A percentile compares a stretch with the other conserved stretches of the same genome.
phyloP scores from a whole-genome alignment of 1,284 basidiomycete genomes.

The Melampsora occidentalis region DNA sequence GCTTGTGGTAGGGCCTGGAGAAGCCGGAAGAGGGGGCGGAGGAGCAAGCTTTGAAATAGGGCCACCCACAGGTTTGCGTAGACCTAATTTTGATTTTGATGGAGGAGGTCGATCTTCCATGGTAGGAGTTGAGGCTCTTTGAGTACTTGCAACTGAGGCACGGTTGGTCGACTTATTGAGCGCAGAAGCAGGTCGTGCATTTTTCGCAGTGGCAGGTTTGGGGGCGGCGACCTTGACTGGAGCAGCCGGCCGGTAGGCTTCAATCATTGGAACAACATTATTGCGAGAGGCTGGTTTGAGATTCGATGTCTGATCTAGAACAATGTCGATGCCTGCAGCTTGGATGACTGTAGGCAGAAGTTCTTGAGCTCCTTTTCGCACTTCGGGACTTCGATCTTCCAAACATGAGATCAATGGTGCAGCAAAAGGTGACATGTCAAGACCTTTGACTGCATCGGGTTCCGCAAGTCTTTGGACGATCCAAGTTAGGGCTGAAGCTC shows the following conservation, averaged over 20 bases:
- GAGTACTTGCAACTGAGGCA: conserved; percentile 43
- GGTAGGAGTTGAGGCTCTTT: conserved; percentile 51
- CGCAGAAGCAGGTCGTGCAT: conserved; percentile 47
- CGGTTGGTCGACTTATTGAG: conserved; percentile 18
- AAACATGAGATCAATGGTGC: conserved; percentile 72
- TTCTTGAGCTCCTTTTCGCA: conserved; percentile 83
- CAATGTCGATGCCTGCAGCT: conserved; percentile 75
- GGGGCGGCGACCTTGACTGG: conserved; percentile 43
- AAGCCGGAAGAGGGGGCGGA: conserved; percentile 50
- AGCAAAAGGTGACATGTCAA: conserved; percentile 75
- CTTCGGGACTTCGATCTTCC: conserved; percentile 87
- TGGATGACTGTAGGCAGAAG: conserved; percentile 75
- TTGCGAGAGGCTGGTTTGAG: conserved; percentile 88
- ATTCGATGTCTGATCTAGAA: conserved; percentile 77
- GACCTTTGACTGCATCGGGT: conserved; percentile 51
- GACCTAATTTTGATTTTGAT: conserved; percentile 47
- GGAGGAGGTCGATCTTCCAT: conserved; percentile 50
- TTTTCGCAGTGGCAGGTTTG: conserved; percentile 40
- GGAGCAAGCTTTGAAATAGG: conserved; percentile 50
- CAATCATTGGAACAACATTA: conserved; percentile 81
- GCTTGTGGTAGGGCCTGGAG: conserved; percentile 55
- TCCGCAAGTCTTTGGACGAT: conserved; percentile 74
- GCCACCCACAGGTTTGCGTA: conserved; percentile 50
- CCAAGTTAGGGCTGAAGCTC: conserved; percentile 80
- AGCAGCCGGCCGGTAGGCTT: conserved; percentile 58